phyloP scores from a whole-genome alignment of 1,284 basidiomycete species.

The Tremellales sp. region DNA sequence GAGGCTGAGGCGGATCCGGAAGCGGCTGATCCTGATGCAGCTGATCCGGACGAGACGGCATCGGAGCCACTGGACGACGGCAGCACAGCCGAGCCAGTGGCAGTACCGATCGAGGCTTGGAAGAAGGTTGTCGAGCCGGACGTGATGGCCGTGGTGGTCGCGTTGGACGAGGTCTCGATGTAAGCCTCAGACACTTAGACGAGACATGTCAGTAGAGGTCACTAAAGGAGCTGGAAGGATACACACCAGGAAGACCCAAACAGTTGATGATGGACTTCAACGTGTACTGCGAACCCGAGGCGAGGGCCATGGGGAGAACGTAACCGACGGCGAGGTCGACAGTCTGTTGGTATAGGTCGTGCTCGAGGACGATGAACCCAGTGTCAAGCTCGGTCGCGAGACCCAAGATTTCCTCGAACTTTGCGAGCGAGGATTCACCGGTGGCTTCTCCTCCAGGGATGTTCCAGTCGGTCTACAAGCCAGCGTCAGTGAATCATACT shows the following conservation, averaged over 20 bases:
- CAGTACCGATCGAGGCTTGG: slow-evolving; percentile 35
- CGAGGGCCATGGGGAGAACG: slow-evolving; percentile 65
- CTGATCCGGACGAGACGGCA: not conserved
- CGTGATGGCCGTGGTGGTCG: slow-evolving; percentile 33
- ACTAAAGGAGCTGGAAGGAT: not conserved
- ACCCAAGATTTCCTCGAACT: slow-evolving; percentile 49
- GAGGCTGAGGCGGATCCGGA: not conserved
- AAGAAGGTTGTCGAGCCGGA: slow-evolving; percentile 31
- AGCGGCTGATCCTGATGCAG: not conserved
- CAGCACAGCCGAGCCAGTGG: slow-evolving; percentile 26
- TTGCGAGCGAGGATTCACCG: slow-evolving; percentile 57
- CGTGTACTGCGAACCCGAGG: slow-evolving; percentile 54
- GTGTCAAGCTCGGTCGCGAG: slow-evolving; percentile 42
- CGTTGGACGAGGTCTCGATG: slow-evolving; percentile 48
- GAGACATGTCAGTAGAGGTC: slow-evolving; percentile 5
- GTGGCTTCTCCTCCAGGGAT: slow-evolving; percentile 67
- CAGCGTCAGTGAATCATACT: not conserved
- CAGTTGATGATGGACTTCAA: slow-evolving; percentile 62
- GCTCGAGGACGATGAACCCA: slow-evolving; percentile 84
- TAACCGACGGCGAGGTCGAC: slow-evolving; percentile 86
- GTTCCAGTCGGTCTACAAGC: slow-evolving; percentile 63
- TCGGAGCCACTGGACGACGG: slow-evolving; percentile 15
- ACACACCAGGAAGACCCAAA: slow-evolving; percentile 55
- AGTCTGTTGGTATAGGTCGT: slow-evolving; percentile 78
- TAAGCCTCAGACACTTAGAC: slow-evolving; percentile 41